Evolutionary conservation across 148 eudicot genomes (phyloP).

Genomic region (Rhododendron griersonianum): DNA sequence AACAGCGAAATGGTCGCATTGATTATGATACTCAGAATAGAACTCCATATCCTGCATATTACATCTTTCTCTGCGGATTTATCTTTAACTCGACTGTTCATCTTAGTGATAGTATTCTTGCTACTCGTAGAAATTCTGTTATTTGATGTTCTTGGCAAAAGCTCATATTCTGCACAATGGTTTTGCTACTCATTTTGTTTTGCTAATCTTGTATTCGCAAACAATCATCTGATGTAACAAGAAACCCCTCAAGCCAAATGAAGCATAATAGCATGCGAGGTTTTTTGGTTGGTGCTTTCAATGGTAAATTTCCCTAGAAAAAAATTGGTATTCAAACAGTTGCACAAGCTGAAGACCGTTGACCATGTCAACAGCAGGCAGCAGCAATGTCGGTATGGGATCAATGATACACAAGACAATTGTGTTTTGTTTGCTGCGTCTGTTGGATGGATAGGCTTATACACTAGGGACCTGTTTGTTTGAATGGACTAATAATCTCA

Average conservation of each 20-base stretch:
- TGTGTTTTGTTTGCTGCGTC: background rate
- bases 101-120: background rate
- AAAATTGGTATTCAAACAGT: background rate
- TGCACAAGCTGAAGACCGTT: background rate
- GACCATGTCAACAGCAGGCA: background rate
- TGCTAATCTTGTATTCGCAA: background rate
- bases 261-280: background rate
- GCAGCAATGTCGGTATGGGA: background rate
- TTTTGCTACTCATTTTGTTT: background rate
- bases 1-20: background rate
- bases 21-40: background rate
- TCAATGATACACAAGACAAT: background rate
- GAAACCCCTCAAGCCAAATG: background rate
- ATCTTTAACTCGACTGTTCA: background rate
- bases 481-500: background rate
- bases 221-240: background rate
- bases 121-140: background rate
- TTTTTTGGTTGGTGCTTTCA: constrained; percentile 1
- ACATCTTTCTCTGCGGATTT: background rate
- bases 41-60: background rate
- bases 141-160: background rate
- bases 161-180: background rate
- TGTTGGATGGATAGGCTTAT: background rate
- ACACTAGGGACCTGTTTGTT: background rate
- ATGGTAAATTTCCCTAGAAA: background rate